phyloP scores from a whole-genome alignment of 2,329 filamentous ascomycete genomes.

The Colletotrichum paranaense region DNA sequence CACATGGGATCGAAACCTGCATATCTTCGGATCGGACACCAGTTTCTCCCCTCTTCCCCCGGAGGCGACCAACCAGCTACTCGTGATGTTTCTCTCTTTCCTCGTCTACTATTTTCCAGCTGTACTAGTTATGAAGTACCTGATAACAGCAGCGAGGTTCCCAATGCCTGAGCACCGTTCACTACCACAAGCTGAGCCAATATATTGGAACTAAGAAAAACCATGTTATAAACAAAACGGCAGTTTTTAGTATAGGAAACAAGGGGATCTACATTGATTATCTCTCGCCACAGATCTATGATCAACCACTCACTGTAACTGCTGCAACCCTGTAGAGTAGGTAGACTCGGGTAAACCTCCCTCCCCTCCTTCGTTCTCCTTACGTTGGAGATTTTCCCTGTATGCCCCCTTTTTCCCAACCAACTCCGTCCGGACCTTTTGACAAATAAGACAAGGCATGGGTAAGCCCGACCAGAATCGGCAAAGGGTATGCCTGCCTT shows the following conservation, averaged over 20 bases:
- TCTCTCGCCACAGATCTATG: conserved; percentile 3
- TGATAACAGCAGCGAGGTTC: background rate
- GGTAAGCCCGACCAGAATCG: background rate
- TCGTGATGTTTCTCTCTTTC: background rate
- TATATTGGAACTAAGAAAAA: background rate
- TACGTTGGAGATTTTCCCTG: background rate
- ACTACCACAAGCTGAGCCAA: background rate
- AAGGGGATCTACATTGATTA: background rate
- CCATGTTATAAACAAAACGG: background rate
- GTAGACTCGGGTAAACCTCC: background rate
- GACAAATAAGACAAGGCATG: background rate
- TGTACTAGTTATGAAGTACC: background rate
- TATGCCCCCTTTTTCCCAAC: background rate
- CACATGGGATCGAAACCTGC: background rate
- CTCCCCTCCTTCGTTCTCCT: background rate
- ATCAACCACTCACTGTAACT: conserved; percentile 8
- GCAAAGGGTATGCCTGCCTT: background rate
- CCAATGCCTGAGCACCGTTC: background rate
- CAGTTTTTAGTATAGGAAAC: background rate
- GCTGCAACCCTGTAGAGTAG: background rate
- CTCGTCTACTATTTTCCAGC: no score
- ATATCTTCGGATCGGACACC: background rate
- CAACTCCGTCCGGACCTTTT: background rate
- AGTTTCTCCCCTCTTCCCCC: background rate
- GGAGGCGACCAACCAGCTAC: background rate